Conservation (phyloP, 768 basidiomycete genomes). For the Tulasnella sp. region DNA sequence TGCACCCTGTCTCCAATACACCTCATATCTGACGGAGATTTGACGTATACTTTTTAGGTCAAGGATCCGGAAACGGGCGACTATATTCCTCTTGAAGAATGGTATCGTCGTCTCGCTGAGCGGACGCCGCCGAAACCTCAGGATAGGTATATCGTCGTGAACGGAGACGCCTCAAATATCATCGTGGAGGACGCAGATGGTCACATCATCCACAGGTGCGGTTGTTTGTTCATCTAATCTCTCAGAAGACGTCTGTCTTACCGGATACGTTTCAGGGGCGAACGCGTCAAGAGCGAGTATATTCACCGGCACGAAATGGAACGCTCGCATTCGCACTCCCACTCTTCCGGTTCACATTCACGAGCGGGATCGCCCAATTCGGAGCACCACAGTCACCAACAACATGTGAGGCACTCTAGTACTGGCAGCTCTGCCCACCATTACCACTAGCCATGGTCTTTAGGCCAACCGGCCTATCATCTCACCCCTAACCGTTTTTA, state of each 20-base stretch:
- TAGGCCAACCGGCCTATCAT: neutral
- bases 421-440: constrained; percentile 2
- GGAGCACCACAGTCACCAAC: neutral
- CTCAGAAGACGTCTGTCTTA: neutral
- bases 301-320: constrained; percentile 1
- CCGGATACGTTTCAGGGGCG: neutral
- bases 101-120: constrained; percentile 8
- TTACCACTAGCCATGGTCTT: neutral
- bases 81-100: constrained; percentile 22
- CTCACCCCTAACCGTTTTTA: neutral
- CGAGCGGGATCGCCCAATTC: constrained; percentile 2
- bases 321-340: neutral
- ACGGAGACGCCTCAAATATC: constrained; percentile 17
- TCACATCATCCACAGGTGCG: constrained; percentile 9
- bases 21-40: neutral
- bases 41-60: constrained; percentile 5
- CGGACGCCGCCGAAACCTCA: neutral
- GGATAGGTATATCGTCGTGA: constrained; percentile 16
- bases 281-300: constrained; percentile 7
- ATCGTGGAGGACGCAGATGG: constrained; percentile 15
- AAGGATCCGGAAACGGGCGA: constrained; percentile 23
- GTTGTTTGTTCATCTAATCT: neutral
- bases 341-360: constrained; percentile 4
- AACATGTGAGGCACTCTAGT: constrained; percentile 17
- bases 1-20: neutral